A percentile compares a stretch with the other conserved stretches of the same genome.
These are phyloP conservation scores for Raphanus raphanistrum DNA, from an alignment of 345 rosid species.

Conservation along the genomic window DNA sequence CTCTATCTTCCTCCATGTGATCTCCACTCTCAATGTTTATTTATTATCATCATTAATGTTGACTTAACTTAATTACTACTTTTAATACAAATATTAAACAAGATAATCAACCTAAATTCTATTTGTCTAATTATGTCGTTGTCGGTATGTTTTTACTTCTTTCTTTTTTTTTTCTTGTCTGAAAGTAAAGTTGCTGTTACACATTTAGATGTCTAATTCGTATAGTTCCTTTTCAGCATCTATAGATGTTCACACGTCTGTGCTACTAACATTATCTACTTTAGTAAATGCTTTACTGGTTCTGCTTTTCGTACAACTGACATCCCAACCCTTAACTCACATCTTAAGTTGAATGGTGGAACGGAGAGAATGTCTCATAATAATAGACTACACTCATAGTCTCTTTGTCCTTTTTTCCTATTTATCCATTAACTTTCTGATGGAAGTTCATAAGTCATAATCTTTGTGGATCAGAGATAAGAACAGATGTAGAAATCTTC, in stretches of 20 bases:
- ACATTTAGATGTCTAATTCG: neutral
- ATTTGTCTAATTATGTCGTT: neutral
- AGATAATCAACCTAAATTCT: neutral
- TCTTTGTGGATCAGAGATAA: neutral
- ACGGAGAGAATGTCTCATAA: neutral
- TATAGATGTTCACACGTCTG: neutral
- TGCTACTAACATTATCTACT: neutral
- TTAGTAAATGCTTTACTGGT: neutral
- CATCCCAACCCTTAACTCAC: neutral
- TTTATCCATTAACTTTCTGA: too few relatives aligned
- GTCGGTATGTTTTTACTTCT: neutral
- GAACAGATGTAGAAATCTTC: neutral
- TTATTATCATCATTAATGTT: slow-evolving; percentile 15
- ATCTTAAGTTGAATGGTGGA: neutral
- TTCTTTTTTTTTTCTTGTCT: neutral
- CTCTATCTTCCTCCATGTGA: slow-evolving; percentile 20
- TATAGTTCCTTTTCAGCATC: too few relatives aligned
- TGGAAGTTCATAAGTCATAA: neutral
- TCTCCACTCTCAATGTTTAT: slow-evolving; percentile 22
- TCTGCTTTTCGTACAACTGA: neutral
- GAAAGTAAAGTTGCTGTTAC: neutral
- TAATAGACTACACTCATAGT: neutral
- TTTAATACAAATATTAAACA: neutral
- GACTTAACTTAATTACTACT: slow-evolving; percentile 2
- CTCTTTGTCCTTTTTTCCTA: neutral